phyloP scores from a whole-genome alignment of 2,329 filamentous ascomycete species.

The Xylariaceae sp. region DNA sequence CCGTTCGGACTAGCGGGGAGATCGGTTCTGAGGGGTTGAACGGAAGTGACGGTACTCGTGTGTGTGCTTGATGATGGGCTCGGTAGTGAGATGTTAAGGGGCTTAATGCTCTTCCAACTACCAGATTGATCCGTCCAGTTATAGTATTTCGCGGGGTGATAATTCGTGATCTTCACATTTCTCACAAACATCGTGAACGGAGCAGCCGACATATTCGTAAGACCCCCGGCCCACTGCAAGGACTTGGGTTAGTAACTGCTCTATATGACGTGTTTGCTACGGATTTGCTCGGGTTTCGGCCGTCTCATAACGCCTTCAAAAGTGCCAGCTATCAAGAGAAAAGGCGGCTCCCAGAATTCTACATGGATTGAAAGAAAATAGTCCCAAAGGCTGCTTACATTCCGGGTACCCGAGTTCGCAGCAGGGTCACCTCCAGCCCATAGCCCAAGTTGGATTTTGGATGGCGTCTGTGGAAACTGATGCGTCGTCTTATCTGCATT shows the following conservation, averaged over 20 bases:
- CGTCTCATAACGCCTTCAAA: too few species aligned
- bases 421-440: slow-evolving; percentile 20
- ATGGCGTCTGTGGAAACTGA: slow-evolving; percentile 17
- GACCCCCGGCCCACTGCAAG: slow-evolving; percentile 14
- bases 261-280: too few species aligned
- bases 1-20: slow-evolving; percentile 11
- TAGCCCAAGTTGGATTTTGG: slow-evolving; percentile 18
- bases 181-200: slow-evolving; percentile 18
- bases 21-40: slow-evolving; percentile 6
- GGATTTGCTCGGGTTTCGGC: too few species aligned
- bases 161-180: slow-evolving; percentile 18
- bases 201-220: slow-evolving; percentile 14
- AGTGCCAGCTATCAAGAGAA: too few species aligned
- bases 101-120: slow-evolving; percentile 11
- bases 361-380: too few species aligned
- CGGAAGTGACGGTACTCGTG: not conserved
- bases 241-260: too few species aligned
- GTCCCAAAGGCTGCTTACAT: not conserved
- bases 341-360: too few species aligned
- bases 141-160: slow-evolving; percentile 18
- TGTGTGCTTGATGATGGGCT: slow-evolving; percentile 1
- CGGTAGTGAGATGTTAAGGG: slow-evolving; percentile 5
- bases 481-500: slow-evolving; percentile 11
- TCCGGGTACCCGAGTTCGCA: slow-evolving; percentile 10
- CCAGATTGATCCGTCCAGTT: slow-evolving; percentile 19